Evolutionary conservation across 371 early-diverging fungal genomes (phyloP), one percentile per base, ranked within the genome.

Genomic region (Parasitella parasitica): DNA sequence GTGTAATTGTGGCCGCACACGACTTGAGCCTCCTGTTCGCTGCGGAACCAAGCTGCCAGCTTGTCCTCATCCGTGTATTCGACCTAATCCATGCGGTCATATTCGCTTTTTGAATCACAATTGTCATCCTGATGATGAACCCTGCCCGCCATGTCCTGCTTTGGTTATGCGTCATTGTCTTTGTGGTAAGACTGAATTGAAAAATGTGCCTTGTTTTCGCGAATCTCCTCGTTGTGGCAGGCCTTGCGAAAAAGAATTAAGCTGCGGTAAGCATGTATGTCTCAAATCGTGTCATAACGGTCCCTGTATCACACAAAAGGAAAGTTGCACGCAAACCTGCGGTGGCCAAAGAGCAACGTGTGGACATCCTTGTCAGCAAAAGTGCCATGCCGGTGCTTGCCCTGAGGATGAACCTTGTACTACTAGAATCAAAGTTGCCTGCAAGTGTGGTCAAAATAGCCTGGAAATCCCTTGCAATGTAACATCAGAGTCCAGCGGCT

Each of bases 111-210:
- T 84, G 26, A 71, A 78, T 20, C 94, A 93, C 59, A 84, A 83
- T 49, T 93, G 94, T 61, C 94, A 93, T 68, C 82, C 85, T 1
- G 91, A 89, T 58, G 76, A 69, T 26, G 86, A 82, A 28, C 75
- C 89, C 0, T 93, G 94, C 41, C 90, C 94, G 18, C 92, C 91
- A 1, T 93, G 94, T 57, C 73, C 88, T 7, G 77, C 82, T 26
- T 71, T 91, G 13, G 86, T 88, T 0, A 59, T 83, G 6, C 81
- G 87, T 16, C 73, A 67, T 54, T 93, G 94, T 69, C 78, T 84
- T 67, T 93, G 94, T 62, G 89, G 89, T 56, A 89, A 84, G 58
- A 76, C 83, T 6, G 81, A 78, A 46, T 69, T 91, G 55, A 86
- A 81, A 32, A 90, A 86, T 51, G 81, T 91, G 0, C 89, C 92